phyloP scores from a whole-genome alignment of 176 grass and related monocot species.

The Aegilops umbellulata region DNA sequence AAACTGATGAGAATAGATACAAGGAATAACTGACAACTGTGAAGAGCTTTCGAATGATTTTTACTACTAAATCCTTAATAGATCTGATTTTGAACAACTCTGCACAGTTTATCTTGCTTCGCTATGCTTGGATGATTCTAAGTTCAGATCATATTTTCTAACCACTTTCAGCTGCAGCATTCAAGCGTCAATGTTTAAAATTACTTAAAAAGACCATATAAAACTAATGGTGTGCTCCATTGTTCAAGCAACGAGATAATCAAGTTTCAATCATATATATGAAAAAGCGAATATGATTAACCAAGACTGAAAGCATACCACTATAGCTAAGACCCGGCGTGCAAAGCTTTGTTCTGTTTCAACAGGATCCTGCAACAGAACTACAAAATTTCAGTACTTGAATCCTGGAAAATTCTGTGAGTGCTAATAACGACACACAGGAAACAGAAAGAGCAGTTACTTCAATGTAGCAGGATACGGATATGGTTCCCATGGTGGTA shows the following conservation, averaged over 20 bases:
- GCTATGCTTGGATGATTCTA: neutral
- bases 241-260: neutral
- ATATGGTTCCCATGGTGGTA: slow-evolving; percentile 68
- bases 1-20: neutral
- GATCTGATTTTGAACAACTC: neutral
- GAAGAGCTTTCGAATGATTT: neutral
- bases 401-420: neutral
- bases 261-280: neutral
- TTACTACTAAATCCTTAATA: neutral
- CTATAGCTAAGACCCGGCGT: slow-evolving; percentile 69
- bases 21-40: neutral
- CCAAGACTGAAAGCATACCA: slow-evolving; percentile 43
- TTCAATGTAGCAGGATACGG: slow-evolving; percentile 52
- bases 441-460: slow-evolving; percentile 38
- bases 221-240: neutral
- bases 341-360: slow-evolving; percentile 94
- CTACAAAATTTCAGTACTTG: slow-evolving; percentile 19
- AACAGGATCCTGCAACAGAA: slow-evolving; percentile 72
- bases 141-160: neutral
- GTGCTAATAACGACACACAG: slow-evolving; percentile 7
- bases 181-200: neutral
- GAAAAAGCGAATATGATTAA: neutral
- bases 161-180: neutral
- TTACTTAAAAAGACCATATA: neutral
- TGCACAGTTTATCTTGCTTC: neutral